phyloP scores from a whole-genome alignment of 371 early-diverging fungal species.

The Circinella umbellata region DNA sequence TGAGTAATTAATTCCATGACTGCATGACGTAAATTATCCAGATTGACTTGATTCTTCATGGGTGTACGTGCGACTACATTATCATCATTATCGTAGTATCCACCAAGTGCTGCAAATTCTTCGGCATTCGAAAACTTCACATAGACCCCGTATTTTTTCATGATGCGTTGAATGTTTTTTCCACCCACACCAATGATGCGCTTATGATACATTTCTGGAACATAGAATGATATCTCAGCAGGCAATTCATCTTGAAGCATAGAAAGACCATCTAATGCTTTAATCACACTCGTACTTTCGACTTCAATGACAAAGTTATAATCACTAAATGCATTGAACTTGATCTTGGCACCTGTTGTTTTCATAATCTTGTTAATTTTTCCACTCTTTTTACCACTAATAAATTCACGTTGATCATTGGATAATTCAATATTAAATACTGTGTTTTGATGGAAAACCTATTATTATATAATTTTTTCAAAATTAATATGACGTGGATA shows the following conservation, averaged over 20 bases:
- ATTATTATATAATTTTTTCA: background rate
- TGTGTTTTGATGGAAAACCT: constrained; percentile 41
- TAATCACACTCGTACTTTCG: constrained; percentile 56
- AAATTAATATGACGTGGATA: too few species aligned
- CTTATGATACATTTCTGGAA: constrained; percentile 91
- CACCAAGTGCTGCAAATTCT: constrained; percentile 78
- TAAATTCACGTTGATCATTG: constrained; percentile 88
- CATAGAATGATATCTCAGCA: constrained; percentile 85
- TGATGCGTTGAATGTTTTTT: constrained; percentile 93
- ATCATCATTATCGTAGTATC: constrained; percentile 80
- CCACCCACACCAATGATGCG: constrained; percentile 95
- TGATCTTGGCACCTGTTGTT: constrained; percentile 69
- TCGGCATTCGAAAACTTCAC: constrained; percentile 91
- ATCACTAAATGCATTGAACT: constrained; percentile 65
- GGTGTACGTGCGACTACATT: constrained; percentile 92
- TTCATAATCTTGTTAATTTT: constrained; percentile 93
- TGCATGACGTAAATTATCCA: constrained; percentile 70
- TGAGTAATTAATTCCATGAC: constrained; percentile 78
- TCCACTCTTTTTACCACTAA: constrained; percentile 94
- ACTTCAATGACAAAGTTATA: constrained; percentile 83
- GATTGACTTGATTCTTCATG: constrained; percentile 75
- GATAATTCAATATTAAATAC: constrained; percentile 68
- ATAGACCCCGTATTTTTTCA: constrained; percentile 95
- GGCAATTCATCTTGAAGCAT: constrained; percentile 85
- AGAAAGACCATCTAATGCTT: constrained; percentile 70